Base-by-base conservation (phyloP, 208 protist species). In the Crithidia expoeki region DNA sequence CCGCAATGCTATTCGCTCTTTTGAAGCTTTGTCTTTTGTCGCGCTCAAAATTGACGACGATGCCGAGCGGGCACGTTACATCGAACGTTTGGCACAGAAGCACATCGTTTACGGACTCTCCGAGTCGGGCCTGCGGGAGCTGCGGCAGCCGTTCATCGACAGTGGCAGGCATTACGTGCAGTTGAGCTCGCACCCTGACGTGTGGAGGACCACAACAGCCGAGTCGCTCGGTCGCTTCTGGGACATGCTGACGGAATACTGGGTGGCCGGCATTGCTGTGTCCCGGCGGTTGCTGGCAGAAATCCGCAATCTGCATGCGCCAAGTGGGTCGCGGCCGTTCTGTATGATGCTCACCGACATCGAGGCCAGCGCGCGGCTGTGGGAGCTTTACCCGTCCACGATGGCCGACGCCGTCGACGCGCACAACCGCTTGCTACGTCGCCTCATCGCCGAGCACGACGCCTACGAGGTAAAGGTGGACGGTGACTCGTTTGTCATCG, bases 401-500 rank as follows among this genome's bases (percentile, higher is more conserved):
- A 93, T 91, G 88, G 27, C 19, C 56, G 4, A 33, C 30, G 61
- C 83, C 10, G 51, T 88, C 2, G 52, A 80, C 40, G 62, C 77
- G 16, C 80, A 93, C 65, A 69, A 89, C 46, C 14, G 50, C 32
- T 28, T 89, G 23, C 49, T 91, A 14, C 80, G 88, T 46, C 59
- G 33, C 23, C 40, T 75, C 40, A 79, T 93, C 52, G 58, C 76
- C 27, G 70, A 76, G 21, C 59, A 61, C 61, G 61, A 33, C 19
- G 89, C 62, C 23, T 79, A 86, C 32, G 85, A 87, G 53, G 85
- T 90, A 46, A 90, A 90, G 79, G 73, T 60, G 6, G 57, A 85
- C 21, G 84, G 81, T 7, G 83, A 90, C 64, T 70, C 65, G 7
- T 90, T 94, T 38, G 84, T 89, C 19, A 79, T 92, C 36, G 84